phyloP scores from a whole-genome alignment of 208 protist genomes.

The Histomonas meleagridis region DNA sequence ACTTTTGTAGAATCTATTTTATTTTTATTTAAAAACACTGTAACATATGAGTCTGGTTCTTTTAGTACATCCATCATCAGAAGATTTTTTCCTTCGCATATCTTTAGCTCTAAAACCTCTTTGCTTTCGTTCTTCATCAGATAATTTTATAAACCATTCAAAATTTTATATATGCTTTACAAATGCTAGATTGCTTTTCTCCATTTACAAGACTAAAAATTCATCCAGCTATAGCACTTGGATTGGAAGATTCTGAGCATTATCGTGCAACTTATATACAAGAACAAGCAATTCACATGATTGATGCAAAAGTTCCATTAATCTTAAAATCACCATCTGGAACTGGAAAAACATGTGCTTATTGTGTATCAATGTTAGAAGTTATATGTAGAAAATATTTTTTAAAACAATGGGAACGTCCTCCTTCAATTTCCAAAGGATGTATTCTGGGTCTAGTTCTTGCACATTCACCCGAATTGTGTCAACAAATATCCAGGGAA shows the following conservation, averaged over 20 bases:
- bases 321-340: background rate
- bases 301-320: background rate
- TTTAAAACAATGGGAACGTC: background rate
- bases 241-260: background rate
- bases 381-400: background rate
- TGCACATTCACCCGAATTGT: background rate
- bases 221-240: no score
- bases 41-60: no score
- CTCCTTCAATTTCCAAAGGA: background rate
- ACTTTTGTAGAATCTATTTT: no score
- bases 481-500: background rate
- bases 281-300: background rate
- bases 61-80: no score
- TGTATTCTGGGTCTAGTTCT: background rate
- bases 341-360: constrained; percentile 33
- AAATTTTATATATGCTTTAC: no score
- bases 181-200: no score
- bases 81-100: no score
- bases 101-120: no score
- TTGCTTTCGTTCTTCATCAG: no score
- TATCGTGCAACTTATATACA: background rate
- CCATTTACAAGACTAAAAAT: no score
- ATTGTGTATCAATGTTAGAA: background rate
- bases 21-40: no score
- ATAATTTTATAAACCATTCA: no score